Evolutionary conservation across 2,329 filamentous ascomycete genomes (phyloP).

Genomic region (Madurella mycetomatis): DNA sequence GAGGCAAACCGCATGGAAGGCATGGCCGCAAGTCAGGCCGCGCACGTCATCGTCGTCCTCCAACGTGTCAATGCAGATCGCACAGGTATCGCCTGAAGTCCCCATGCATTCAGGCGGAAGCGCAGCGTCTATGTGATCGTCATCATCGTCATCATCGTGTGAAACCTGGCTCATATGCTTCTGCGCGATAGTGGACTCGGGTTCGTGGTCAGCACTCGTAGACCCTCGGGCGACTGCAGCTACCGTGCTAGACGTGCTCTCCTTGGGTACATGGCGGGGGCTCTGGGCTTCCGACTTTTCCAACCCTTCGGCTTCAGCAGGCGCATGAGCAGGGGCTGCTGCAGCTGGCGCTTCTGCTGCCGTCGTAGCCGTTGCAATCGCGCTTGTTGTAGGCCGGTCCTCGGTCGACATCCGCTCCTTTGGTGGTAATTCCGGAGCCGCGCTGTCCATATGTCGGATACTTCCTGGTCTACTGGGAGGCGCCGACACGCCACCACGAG

Average conservation of each 20-base stretch:
- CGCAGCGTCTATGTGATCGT: slow-evolving; percentile 78
- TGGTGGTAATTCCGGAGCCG: slow-evolving; percentile 40
- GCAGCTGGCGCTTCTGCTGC: background rate
- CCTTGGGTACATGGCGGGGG: slow-evolving; percentile 24
- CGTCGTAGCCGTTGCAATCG: background rate
- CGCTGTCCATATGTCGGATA: slow-evolving; percentile 62
- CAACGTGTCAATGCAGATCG: slow-evolving; percentile 90
- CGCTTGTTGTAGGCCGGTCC: slow-evolving; percentile 33
- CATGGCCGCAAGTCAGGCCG: slow-evolving; percentile 92
- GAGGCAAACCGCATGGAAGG: slow-evolving; percentile 92
- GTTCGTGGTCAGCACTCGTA: slow-evolving; percentile 19
- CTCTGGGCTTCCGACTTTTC: slow-evolving; percentile 21
- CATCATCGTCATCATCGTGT: slow-evolving; percentile 54
- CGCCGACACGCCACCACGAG: slow-evolving; percentile 75
- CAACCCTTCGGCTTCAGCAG: slow-evolving; percentile 22
- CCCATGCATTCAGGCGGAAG: slow-evolving; percentile 75
- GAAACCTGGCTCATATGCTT: slow-evolving; percentile 23
- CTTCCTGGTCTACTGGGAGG: slow-evolving; percentile 70
- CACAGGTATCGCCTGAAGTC: slow-evolving; percentile 85
- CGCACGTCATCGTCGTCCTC: slow-evolving; percentile 96
- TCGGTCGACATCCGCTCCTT: slow-evolving; percentile 46
- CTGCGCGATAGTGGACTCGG: slow-evolving; percentile 11
- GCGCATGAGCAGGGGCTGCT: background rate
- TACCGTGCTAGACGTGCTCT: slow-evolving; percentile 26
- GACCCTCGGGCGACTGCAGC: slow-evolving; percentile 12